Evolutionary conservation across 83 land plant species (phyloP), one percentile per base, ranked within the genome.

Genomic region (Picea mariana): DNA sequence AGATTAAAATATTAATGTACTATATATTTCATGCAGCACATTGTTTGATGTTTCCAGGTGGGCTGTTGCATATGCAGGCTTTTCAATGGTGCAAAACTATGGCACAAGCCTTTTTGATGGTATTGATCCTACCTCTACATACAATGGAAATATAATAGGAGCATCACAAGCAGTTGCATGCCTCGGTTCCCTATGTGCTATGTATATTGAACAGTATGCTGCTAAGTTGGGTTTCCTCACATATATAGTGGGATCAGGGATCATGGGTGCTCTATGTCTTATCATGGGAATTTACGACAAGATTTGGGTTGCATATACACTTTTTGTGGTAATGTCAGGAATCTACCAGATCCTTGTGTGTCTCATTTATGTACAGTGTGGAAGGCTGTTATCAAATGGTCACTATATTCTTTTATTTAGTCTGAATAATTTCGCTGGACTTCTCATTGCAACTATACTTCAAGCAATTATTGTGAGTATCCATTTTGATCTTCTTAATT

Each of bases 51-150:
- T 9, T 67, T 79, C n/a, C 82, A 84, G 85, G 85, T 84, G 85
- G 85, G 85, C 85, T 47, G 23, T 69, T 81, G 64, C 79, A 63
- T 67, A 61, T 42, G 85, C 85, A 44, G 85, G 85, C 23, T 67
- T 52, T 24, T 62, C 83, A 11, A 79, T 84, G 85, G 75, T 79
- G 42, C 75, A 67, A 16, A 84, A 78, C 18, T 84, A 84, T 79
- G 71, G 62, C 12, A 68, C 73, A 21, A 84, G 69, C 49, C 76
- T 84, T 15, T 80, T 84, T 42, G 77, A 84, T 68, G 85, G 62
- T 15, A 67, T 84, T 47, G 77, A 84, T 60, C 21, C 85, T 65
- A 47, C 17, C 15, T 84, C 82, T 31, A 84, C 24, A 16, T 69
- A 52, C 21, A 84, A 79, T 55, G 85, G 85, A 9, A 82, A 84